Percentiles rank a stretch among this genome's conserved stretches.
These are phyloP conservation scores for Monosporascus sp. DNA, from an alignment of 2,329 filamentous ascomycete genomes.

Conservation along the genomic window DNA sequence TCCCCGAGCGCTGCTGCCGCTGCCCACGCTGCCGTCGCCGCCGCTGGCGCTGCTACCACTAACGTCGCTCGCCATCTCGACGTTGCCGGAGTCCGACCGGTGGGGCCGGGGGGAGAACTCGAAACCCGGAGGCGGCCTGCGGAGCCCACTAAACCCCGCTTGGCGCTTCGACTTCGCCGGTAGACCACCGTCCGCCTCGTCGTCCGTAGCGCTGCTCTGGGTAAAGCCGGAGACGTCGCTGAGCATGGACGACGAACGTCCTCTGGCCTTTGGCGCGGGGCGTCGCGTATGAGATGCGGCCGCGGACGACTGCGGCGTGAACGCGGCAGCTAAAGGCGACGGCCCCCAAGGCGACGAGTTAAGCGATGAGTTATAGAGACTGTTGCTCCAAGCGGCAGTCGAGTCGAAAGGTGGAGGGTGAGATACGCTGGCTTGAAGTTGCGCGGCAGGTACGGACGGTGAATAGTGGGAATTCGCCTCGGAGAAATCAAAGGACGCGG, in stretches of 20 bases:
- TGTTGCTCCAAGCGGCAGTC: conserved; percentile 26
- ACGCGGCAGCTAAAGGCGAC: conserved; percentile 33
- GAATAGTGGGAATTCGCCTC: conserved; percentile 18
- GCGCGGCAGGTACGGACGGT: conserved; percentile 12
- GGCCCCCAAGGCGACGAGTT: conserved; percentile 27
- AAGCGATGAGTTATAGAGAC: conserved; percentile 26
- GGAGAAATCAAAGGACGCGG: conserved; percentile 25
- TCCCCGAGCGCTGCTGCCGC: conserved; percentile 43
- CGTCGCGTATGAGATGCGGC: conserved; percentile 26
- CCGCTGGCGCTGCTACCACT: conserved; percentile 35
- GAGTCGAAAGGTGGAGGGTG: conserved; percentile 20
- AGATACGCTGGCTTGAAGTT: conserved; percentile 12
- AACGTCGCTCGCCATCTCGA: conserved; percentile 31
- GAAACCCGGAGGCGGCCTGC: conserved; percentile 20
- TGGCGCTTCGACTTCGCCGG: conserved; percentile 8
- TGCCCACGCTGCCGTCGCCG: conserved; percentile 43
- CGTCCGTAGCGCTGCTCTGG: conserved; percentile 53
- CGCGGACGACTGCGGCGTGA: conserved; percentile 27
- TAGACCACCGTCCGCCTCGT: conserved; percentile 25
- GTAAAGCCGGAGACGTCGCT: conserved; percentile 64
- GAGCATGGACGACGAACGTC: conserved; percentile 62
- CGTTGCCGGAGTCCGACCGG: conserved; percentile 20
- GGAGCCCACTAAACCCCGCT: conserved; percentile 15
- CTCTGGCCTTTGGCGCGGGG: conserved; percentile 38
- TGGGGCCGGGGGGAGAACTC: conserved; percentile 22